These are phyloP conservation scores for Emydomyces testavorans DNA, from an alignment of 2,329 filamentous ascomycete genomes.

Conservation along the genomic window DNA sequence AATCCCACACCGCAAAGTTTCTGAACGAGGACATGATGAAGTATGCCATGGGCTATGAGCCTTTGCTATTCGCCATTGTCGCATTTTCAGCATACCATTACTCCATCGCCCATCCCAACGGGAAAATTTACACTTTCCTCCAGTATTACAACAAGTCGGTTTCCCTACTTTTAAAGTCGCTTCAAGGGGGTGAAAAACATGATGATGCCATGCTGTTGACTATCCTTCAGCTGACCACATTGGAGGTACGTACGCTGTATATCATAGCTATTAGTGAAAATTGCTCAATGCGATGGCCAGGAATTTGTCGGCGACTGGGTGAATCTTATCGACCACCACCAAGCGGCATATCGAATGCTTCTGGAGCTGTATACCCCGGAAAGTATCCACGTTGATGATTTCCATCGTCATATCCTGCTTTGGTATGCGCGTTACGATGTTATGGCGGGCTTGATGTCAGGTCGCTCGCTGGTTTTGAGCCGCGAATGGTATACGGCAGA, in stretches of 20 bases:
- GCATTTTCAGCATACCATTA: slow-evolving; percentile 83
- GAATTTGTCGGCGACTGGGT: slow-evolving; percentile 95
- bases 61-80: slow-evolving; percentile 73
- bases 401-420: slow-evolving; percentile 61
- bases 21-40: slow-evolving; percentile 59
- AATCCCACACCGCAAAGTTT: slow-evolving; percentile 59
- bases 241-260: slow-evolving; percentile 63
- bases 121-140: slow-evolving; percentile 69
- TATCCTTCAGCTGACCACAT: slow-evolving; percentile 81
- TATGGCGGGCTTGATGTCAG: slow-evolving; percentile 70
- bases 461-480: slow-evolving; percentile 60
- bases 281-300: too few species aligned
- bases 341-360: slow-evolving; percentile 73
- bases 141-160: slow-evolving; percentile 86
- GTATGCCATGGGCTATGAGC: slow-evolving; percentile 63
- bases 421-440: slow-evolving; percentile 90
- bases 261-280: too few species aligned
- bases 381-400: slow-evolving; percentile 57
- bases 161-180: slow-evolving; percentile 56
- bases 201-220: slow-evolving; percentile 67
- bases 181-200: slow-evolving; percentile 60
- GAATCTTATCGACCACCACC: slow-evolving; percentile 83
- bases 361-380: slow-evolving; percentile 66
- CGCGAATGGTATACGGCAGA: slow-evolving; percentile 65
- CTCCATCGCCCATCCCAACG: slow-evolving; percentile 57